Evolutionary conservation across 2,329 filamentous ascomycete genomes (phyloP).

Genomic region (Cladosporium halotolerans): DNA sequence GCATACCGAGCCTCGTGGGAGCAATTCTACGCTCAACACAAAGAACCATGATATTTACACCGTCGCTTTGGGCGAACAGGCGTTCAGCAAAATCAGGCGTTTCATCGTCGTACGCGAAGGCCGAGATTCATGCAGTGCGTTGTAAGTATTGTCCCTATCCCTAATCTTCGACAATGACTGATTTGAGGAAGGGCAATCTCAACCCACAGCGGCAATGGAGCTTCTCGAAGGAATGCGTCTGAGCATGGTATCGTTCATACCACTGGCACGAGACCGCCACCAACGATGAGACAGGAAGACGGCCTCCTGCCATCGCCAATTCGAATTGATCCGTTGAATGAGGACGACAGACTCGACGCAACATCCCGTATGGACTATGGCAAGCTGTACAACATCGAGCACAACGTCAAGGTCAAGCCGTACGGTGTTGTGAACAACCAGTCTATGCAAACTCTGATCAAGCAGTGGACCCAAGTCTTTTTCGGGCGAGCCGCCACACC

Average conservation of each 20-base stretch:
- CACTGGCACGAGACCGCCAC: not conserved
- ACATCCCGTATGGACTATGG: conserved; percentile 12
- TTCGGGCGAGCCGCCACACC: not conserved
- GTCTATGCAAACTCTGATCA: not conserved
- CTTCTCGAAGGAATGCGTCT: not conserved
- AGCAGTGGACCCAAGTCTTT: conserved; percentile 3
- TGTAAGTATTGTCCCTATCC: not conserved
- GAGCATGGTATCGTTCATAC: conserved; percentile 13
- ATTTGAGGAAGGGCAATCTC: conserved; percentile 15
- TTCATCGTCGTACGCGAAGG: conserved; percentile 12
- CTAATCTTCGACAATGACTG: not conserved
- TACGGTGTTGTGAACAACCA: conserved; percentile 2
- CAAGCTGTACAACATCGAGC: conserved; percentile 13
- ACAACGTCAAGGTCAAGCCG: conserved; percentile 11
- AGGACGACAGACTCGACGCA: not conserved
- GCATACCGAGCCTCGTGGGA: conserved; percentile 17
- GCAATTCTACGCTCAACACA: not conserved
- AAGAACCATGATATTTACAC: not conserved
- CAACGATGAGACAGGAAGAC: not conserved
- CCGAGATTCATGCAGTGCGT: not conserved
- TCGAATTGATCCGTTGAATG: not conserved
- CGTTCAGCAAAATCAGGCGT: conserved; percentile 6
- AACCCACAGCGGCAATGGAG: conserved; percentile 19
- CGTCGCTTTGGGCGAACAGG: not conserved
- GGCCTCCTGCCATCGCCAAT: not conserved